phyloP scores from a whole-genome alignment of 139 green algal species.

The Haematococcus lacustris region DNA sequence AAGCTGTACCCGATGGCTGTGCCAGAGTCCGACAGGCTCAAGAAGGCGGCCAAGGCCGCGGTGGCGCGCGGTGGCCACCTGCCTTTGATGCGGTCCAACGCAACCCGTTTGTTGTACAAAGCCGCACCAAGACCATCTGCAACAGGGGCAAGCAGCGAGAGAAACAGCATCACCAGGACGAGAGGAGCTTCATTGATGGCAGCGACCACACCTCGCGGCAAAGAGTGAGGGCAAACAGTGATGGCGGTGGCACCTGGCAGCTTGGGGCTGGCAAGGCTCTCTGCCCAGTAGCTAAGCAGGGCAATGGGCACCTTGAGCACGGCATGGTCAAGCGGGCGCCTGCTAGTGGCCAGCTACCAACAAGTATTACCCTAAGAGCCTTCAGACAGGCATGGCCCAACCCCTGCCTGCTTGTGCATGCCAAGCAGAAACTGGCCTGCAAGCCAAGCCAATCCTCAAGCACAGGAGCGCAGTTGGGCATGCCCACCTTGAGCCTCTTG shows the following conservation, averaged over 20 bases:
- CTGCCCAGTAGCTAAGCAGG: background rate
- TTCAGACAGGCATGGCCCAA: background rate
- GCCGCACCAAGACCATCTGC: slow-evolving; percentile 23
- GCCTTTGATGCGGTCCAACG: slow-evolving; percentile 23
- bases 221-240: background rate
- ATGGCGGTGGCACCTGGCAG: too few species aligned
- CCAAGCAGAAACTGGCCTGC: background rate
- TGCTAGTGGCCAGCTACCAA: background rate
- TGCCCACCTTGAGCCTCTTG: slow-evolving; percentile 28
- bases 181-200: background rate
- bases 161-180: background rate
- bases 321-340: background rate
- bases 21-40: slow-evolving; percentile 21
- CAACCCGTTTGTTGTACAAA: slow-evolving; percentile 32
- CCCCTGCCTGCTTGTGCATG: background rate
- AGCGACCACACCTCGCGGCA: background rate
- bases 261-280: background rate
- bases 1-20: slow-evolving; percentile 38
- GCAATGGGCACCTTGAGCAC: background rate
- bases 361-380: background rate
- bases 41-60: slow-evolving; percentile 39
- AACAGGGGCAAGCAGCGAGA: background rate
- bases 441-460: background rate
- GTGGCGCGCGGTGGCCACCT: slow-evolving; percentile 41
- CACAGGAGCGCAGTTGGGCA: too few species aligned